Percentiles rank a stretch among this genome's conserved stretches.
These are phyloP conservation scores for Persicaria tinctoria DNA, from an alignment of 148 eudicot species.

Conservation along the genomic window DNA sequence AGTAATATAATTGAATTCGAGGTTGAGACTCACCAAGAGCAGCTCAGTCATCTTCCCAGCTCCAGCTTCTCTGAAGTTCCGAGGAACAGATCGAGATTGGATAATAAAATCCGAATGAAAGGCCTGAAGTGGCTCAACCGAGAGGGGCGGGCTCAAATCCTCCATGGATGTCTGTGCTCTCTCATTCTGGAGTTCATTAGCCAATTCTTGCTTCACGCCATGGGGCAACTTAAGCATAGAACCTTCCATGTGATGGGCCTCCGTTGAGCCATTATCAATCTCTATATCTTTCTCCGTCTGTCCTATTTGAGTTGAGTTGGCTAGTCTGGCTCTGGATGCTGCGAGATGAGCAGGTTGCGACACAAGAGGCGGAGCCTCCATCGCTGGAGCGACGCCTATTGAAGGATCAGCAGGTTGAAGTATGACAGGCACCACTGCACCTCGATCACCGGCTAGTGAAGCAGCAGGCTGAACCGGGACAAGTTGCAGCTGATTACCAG, in stretches of 20 bases:
- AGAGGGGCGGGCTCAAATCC: slow-evolving; percentile 45
- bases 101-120: slow-evolving; percentile 21
- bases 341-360: slow-evolving; percentile 39
- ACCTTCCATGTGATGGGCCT: slow-evolving; percentile 6
- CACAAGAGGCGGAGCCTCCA: slow-evolving; percentile 33
- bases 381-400: slow-evolving; percentile 31
- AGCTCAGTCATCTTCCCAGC: slow-evolving; percentile 89
- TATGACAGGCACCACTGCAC: slow-evolving; percentile 61
- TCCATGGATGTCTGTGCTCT: slow-evolving; percentile 21
- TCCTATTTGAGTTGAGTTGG: slow-evolving; percentile 3
- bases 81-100: slow-evolving; percentile 26
- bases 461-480: slow-evolving; percentile 34
- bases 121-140: slow-evolving; percentile 50
- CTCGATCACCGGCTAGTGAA: slow-evolving; percentile 39
- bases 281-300: background rate
- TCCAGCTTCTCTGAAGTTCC: slow-evolving; percentile 30
- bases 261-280: slow-evolving; percentile 21
- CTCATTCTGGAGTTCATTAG: slow-evolving; percentile 14
- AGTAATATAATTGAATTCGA: background rate
- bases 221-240: slow-evolving; percentile 16
- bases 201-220: slow-evolving; percentile 6
- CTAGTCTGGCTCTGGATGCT: slow-evolving; percentile 23
- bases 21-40: slow-evolving; percentile 45
- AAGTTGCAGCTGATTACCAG: slow-evolving; percentile 24
- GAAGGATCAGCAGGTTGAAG: slow-evolving; percentile 48